These are phyloP conservation scores for Geotrichum aggregatum DNA, from an alignment of 1,139 yeast genomes.

Conservation along the genomic window DNA sequence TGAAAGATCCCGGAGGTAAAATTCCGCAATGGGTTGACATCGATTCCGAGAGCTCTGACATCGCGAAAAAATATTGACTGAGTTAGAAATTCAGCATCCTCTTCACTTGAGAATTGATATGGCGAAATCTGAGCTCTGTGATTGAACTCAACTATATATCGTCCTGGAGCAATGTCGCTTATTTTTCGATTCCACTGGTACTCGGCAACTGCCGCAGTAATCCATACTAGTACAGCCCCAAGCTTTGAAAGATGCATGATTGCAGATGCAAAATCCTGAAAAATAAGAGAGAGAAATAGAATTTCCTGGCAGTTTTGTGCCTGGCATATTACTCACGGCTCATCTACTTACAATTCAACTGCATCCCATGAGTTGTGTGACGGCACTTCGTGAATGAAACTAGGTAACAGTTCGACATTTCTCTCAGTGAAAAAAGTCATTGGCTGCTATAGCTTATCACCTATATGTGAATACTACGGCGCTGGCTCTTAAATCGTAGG, in stretches of 20 bases:
- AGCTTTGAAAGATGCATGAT: neutral
- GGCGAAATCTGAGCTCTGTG: neutral
- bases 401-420: no score
- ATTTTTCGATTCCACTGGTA: neutral
- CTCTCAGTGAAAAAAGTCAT: no score
- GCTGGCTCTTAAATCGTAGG: no score
- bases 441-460: no score
- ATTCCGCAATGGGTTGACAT: conserved; percentile 16
- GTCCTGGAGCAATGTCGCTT: conserved; percentile 16
- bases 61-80: conserved; percentile 14
- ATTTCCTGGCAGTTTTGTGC: no score
- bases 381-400: no score
- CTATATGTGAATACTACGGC: no score
- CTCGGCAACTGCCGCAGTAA: neutral
- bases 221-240: neutral
- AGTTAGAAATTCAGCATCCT: conserved; percentile 6
- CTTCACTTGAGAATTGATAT: neutral
- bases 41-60: conserved; percentile 16
- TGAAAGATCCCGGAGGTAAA: conserved; percentile 16
- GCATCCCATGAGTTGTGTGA: no score
- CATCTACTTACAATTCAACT: no score
- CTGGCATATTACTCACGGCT: no score
- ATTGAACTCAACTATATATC: conserved; percentile 21
- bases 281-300: no score
- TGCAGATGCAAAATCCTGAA: no score